Evolutionary conservation across 2,329 filamentous ascomycete species (phyloP), one percentile per base, ranked within the genome.

Genomic region (Hypocreales sp.): DNA sequence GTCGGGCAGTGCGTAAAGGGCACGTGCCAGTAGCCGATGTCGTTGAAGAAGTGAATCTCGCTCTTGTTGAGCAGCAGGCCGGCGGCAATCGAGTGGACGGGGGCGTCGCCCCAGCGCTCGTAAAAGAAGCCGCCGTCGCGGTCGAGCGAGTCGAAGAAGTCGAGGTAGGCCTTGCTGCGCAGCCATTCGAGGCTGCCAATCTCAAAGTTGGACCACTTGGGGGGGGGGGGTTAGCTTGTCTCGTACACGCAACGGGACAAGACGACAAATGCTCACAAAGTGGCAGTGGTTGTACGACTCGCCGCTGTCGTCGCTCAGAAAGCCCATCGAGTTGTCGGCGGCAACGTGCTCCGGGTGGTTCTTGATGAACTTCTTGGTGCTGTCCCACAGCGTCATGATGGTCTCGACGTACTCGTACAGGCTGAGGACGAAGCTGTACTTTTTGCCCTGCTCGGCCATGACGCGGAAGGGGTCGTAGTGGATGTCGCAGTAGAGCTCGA

Each of bases 1-100:
- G 84, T 93, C 3, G 90, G 90, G 55, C 90, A 98, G 56, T 98
- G 90, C 5, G 86, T 95, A 52, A 98, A 98, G 14, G 90, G 90
- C 15, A 94, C 80, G 50, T 98, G 90, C 56, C 84, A 94, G 58
- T 98, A 98, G 33, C 82, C 87, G 44, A 98, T 98, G 47, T 98
- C 87, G 55, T 98, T 82, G 64, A 95, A 98, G 63, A 98, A 98
- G 54, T 98, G 90, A 35, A 98, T 74, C 51, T 98, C 76, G 26
- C 90, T 79, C 61, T 92, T 94, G 54, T 80, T 77, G 37, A 98
- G 65, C 53, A 95, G 68, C 22, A 98, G 60, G 34, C 69, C 69
- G 4, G 90, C 90, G 10, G 82, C 90, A 40, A 98, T 94, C n/a
- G 87, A 94, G 60, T 98, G 90, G 5, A 98, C 83, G 0, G 90